A percentile compares a stretch with the other conserved stretches of the same genome.
These are phyloP conservation scores for Suillus placidus DNA, from an alignment of 768 basidiomycete genomes.

Conservation along the genomic window DNA sequence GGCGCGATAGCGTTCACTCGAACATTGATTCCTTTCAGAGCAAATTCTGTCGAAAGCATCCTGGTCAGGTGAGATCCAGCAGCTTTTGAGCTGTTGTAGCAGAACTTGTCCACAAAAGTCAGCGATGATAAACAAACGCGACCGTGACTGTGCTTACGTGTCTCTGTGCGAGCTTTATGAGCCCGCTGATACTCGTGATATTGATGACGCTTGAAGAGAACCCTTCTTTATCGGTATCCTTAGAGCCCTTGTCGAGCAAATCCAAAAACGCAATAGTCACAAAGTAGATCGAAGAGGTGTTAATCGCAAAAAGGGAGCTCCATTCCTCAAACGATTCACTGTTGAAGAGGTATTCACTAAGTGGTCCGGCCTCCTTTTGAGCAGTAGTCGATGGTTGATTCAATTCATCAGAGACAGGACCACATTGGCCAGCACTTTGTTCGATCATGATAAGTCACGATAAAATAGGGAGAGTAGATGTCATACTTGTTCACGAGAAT, in stretches of 20 bases:
- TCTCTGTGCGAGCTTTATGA: constrained; percentile 69
- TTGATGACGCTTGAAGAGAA: constrained; percentile 74
- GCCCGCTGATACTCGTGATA: constrained; percentile 76
- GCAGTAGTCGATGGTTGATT: constrained; percentile 57
- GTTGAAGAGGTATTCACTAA: constrained; percentile 71
- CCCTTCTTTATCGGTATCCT: constrained; percentile 57
- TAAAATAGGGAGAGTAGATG: neutral
- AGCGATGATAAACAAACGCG: neutral
- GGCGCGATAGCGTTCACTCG: constrained; percentile 78
- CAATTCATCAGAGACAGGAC: constrained; percentile 64
- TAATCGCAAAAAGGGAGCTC: constrained; percentile 63
- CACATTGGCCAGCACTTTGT: constrained; percentile 72
- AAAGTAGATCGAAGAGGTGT: constrained; percentile 79
- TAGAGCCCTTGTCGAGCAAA: constrained; percentile 70
- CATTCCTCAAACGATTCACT: constrained; percentile 67
- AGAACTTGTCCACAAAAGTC: constrained; percentile 51
- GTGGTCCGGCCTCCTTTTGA: constrained; percentile 60
- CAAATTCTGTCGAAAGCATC: constrained; percentile 76
- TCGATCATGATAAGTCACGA: constrained; percentile 1
- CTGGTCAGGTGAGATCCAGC: constrained; percentile 77
- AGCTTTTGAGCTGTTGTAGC: constrained; percentile 81
- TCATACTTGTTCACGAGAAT: constrained; percentile 82
- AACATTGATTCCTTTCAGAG: constrained; percentile 65
- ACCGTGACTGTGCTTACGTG: constrained; percentile 55
- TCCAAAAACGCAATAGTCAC: constrained; percentile 77